Evolutionary conservation across 208 protist species (phyloP).

Genomic region (Trypanosomatidae sp.): DNA sequence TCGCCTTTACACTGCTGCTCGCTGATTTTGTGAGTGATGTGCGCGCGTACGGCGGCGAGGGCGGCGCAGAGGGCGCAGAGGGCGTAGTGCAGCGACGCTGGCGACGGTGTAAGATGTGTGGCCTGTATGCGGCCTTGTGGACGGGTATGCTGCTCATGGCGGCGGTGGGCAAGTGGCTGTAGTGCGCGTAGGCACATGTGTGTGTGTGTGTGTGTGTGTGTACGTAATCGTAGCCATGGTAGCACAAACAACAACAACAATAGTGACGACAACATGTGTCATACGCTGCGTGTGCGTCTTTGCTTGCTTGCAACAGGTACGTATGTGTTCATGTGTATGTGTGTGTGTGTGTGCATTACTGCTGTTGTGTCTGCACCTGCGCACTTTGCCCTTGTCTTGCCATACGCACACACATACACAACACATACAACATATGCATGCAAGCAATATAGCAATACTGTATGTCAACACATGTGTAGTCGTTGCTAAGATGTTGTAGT

Average conservation of each 20-base stretch:
- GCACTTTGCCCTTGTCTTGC: background rate
- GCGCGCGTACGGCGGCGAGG: constrained; percentile 8
- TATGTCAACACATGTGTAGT: background rate
- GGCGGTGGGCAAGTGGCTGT: constrained; percentile 30
- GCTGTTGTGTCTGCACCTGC: no score
- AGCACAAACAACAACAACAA: background rate
- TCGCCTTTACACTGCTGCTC: constrained; percentile 48
- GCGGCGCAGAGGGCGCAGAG: constrained; percentile 1
- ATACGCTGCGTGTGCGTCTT: no score
- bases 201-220: background rate
- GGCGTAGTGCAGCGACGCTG: background rate
- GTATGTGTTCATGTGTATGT: background rate
- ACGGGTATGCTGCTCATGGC: constrained; percentile 31
- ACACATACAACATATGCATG: no score
- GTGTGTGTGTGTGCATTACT: no score
- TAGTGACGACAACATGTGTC: no score
- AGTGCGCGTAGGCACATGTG: background rate
- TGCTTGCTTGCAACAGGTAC: no score
- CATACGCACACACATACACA: no score
- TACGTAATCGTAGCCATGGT: background rate
- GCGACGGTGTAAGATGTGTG: constrained; percentile 3
- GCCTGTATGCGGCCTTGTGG: constrained; percentile 19
- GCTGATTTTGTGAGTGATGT: constrained; percentile 32
- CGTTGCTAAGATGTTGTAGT: background rate
- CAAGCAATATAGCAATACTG: no score